A percentile compares a stretch with the other conserved stretches of the same genome.
These are phyloP conservation scores for Xylaria sp. DNA, from an alignment of 495 filamentous ascomycete species.

Conservation along the genomic window DNA sequence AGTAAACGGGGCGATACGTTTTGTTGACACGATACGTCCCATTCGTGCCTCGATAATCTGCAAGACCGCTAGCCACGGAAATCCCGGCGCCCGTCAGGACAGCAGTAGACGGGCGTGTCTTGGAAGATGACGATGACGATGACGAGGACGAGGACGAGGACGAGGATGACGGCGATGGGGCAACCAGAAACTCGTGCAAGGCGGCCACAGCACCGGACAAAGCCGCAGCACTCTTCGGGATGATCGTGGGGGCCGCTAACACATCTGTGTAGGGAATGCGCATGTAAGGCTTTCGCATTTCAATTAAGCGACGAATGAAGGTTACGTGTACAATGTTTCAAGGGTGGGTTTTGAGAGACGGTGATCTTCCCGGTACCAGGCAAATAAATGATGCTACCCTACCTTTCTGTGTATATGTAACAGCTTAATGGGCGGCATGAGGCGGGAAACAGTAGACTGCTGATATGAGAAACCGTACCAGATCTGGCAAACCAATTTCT, in stretches of 20 bases:
- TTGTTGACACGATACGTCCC: slow-evolving; percentile 93
- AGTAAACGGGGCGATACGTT: slow-evolving; percentile 90
- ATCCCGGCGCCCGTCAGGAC: slow-evolving; percentile 92
- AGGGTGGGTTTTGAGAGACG: not conserved
- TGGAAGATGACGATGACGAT: slow-evolving; percentile 47
- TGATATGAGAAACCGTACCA: slow-evolving; percentile 8
- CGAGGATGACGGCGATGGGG: slow-evolving; percentile 32
- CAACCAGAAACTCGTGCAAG: slow-evolving; percentile 72
- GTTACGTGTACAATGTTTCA: slow-evolving; percentile 21
- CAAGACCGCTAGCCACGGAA: slow-evolving; percentile 89
- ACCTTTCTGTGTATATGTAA: not conserved
- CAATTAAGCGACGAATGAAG: not conserved
- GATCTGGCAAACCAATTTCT: not conserved
- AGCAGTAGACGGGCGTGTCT: slow-evolving; percentile 59
- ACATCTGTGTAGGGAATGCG: slow-evolving; percentile 90
- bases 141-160: too few species aligned
- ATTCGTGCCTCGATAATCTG: slow-evolving; percentile 88
- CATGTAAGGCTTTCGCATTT: slow-evolving; percentile 73
- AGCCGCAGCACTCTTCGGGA: slow-evolving; percentile 72
- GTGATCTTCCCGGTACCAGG: not conserved
- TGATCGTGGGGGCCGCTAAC: slow-evolving; percentile 77
- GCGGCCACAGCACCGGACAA: slow-evolving; percentile 77
- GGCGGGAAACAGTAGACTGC: not conserved
- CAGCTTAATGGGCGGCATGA: not conserved
- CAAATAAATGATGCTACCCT: not conserved